These are phyloP conservation scores for Coemansia sp. DNA, from an alignment of 192 early-diverging fungal species.

Conservation along the genomic window DNA sequence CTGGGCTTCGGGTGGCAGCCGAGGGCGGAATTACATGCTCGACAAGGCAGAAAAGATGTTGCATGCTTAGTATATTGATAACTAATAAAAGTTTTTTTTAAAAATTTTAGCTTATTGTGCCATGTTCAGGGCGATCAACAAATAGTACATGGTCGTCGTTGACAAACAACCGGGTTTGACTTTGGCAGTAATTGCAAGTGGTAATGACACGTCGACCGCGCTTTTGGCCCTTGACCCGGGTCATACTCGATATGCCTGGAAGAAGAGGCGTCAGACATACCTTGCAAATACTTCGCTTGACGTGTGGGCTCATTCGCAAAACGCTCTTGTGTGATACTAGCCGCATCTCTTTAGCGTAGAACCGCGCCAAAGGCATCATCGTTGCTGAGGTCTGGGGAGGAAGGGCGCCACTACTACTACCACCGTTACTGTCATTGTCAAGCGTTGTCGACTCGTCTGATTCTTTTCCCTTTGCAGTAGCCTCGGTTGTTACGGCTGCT, in stretches of 20 bases:
- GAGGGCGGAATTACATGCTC: slow-evolving; percentile 40
- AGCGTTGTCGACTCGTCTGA: background rate
- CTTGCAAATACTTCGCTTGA: slow-evolving; percentile 44
- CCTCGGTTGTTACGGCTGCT: background rate
- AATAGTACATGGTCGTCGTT: slow-evolving; percentile 31
- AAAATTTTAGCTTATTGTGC: slow-evolving; percentile 16
- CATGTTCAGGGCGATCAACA: slow-evolving; percentile 36
- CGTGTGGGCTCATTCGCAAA: slow-evolving; percentile 47
- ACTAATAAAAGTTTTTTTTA: background rate
- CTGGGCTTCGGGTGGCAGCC: slow-evolving; percentile 31
- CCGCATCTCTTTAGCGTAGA: slow-evolving; percentile 49
- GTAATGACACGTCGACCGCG: slow-evolving; percentile 30
- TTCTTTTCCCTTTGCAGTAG: slow-evolving; percentile 9
- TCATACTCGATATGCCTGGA: slow-evolving; percentile 40
- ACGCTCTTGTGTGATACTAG: slow-evolving; percentile 49
- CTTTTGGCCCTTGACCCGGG: slow-evolving; percentile 33
- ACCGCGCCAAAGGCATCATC: slow-evolving; percentile 36
- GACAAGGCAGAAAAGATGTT: slow-evolving; percentile 46
- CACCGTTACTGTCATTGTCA: background rate
- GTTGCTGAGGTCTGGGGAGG: background rate
- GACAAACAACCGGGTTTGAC: slow-evolving; percentile 26
- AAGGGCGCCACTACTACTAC: slow-evolving; percentile 12
- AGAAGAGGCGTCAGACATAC: slow-evolving; percentile 31
- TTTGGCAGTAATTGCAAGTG: slow-evolving; percentile 44
- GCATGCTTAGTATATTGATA: slow-evolving; percentile 21